A percentile compares a stretch with the other conserved stretches of the same genome.
These are phyloP conservation scores for Zygotorulaspora mrakii DNA, from an alignment of 1,139 yeast species.

Conservation along the genomic window DNA sequence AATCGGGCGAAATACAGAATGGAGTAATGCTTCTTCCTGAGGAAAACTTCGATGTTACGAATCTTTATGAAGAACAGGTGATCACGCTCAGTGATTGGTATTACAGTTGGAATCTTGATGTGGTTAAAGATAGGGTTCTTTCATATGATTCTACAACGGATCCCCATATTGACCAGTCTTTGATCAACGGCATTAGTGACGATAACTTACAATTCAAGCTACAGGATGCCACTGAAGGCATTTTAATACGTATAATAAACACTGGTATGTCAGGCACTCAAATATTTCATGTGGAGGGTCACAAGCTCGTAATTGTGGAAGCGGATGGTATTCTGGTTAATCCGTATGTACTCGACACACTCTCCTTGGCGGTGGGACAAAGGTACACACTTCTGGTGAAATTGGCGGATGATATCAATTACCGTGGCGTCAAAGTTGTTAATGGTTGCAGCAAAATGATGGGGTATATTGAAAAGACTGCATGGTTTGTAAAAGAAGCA, in stretches of 20 bases:
- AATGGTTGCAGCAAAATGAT: conserved; percentile 36
- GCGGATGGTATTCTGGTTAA: conserved; percentile 66
- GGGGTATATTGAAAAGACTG: conserved; percentile 30
- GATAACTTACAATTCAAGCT: conserved; percentile 50
- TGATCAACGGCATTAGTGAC: conserved; percentile 51
- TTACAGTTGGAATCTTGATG: conserved; percentile 63
- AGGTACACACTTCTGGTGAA: conserved; percentile 60
- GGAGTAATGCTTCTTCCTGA: conserved; percentile 43
- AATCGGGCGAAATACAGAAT: conserved; percentile 17
- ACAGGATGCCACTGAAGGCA: conserved; percentile 51
- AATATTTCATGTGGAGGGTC: conserved; percentile 45
- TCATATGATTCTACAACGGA: conserved; percentile 34
- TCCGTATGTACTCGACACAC: conserved; percentile 50
- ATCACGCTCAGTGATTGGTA: conserved; percentile 58
- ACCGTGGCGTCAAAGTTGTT: conserved; percentile 19
- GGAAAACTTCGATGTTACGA: conserved; percentile 52
- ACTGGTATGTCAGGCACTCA: conserved; percentile 47
- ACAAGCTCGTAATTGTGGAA: conserved; percentile 53
- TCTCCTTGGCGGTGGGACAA: conserved; percentile 72
- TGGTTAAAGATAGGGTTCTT: conserved; percentile 49
- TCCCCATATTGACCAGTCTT: conserved; percentile 31
- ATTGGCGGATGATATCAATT: conserved; percentile 38
- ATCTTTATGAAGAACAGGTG: conserved; percentile 41
- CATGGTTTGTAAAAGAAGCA: conserved; percentile 18
- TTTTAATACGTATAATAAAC: conserved; percentile 42